A percentile compares a stretch with the other conserved stretches of the same genome.
Conservation (phyloP, 768 basidiomycete species). For the Xerocomellus amylosporus region DNA sequence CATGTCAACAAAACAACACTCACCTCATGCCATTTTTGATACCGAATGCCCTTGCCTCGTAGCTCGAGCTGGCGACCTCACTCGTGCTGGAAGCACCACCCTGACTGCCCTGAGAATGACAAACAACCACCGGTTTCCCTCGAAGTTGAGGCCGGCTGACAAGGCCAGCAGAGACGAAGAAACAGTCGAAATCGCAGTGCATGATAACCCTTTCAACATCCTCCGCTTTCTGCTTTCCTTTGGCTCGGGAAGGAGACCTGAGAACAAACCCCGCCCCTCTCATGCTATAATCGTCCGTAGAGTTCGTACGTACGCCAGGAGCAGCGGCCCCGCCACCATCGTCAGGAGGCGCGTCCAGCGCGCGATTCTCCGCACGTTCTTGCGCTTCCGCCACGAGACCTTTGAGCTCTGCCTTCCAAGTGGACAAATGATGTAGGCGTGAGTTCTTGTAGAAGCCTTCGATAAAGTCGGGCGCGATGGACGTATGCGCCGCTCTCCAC, state of each 20-base stretch:
- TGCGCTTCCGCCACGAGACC: conserved; percentile 78
- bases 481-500: conserved; percentile 88
- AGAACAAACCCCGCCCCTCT: conserved; percentile 47
- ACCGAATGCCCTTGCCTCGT: conserved; percentile 86
- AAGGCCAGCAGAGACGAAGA: conserved; percentile 93
- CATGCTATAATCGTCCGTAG: conserved; percentile 45
- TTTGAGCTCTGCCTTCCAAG: conserved; percentile 90
- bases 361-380: conserved; percentile 54
- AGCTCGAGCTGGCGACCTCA: conserved; percentile 92
- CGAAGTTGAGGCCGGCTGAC: conserved; percentile 74
- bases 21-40: conserved; percentile 96
- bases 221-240: conserved; percentile 51
- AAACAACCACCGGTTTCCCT: conserved; percentile 91
- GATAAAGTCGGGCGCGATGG: conserved; percentile 81
- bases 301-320: neutral
- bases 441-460: conserved; percentile 82
- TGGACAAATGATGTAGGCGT: conserved; percentile 87
- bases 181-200: conserved; percentile 96
- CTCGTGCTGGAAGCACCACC: conserved; percentile 81
- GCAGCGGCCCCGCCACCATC: neutral
- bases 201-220: conserved; percentile 66
- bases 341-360: conserved; percentile 6
- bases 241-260: conserved; percentile 47
- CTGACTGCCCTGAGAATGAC: conserved; percentile 82
- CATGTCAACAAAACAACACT: conserved; percentile 15